A percentile compares a stretch with the other conserved stretches of the same genome.
phyloP scores from a whole-genome alignment of 441 rosid genomes.

The Manihot esculenta region DNA sequence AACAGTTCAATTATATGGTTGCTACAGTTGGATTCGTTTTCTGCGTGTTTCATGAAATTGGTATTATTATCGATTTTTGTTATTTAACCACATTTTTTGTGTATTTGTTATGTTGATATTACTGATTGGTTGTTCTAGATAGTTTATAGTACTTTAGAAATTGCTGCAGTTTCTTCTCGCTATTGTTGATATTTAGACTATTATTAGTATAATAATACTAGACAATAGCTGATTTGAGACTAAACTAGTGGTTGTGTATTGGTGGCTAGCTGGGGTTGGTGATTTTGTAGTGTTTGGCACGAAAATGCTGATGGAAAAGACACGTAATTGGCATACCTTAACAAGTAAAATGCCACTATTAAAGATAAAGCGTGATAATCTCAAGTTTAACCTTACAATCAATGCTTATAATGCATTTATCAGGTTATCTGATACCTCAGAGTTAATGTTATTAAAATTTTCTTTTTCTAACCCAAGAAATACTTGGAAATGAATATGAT shows the following conservation, averaged over 20 bases:
- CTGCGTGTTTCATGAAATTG: background rate
- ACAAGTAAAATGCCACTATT: background rate
- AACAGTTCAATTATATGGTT: background rate
- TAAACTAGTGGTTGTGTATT: background rate
- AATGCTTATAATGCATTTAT: background rate
- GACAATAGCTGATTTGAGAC: background rate
- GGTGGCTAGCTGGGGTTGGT: background rate
- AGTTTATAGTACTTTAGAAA: background rate
- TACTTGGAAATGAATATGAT: background rate
- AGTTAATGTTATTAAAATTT: no score
- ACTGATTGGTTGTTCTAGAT: background rate
- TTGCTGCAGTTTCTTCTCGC: background rate
- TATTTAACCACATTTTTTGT: background rate
- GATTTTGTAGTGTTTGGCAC: background rate
- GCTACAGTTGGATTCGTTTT: slow-evolving; percentile 7
- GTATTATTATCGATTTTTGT: background rate
- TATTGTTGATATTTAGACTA: background rate
- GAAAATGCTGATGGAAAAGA: background rate
- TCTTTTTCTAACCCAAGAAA: background rate
- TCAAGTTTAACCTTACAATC: slow-evolving; percentile 13
- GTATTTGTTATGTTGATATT: background rate
- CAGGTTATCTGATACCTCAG: no score
- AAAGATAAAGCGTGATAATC: background rate
- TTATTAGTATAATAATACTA: background rate
- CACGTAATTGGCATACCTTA: background rate